Conservation (phyloP, 495 filamentous ascomycete genomes). For the Penicillium silybi region DNA sequence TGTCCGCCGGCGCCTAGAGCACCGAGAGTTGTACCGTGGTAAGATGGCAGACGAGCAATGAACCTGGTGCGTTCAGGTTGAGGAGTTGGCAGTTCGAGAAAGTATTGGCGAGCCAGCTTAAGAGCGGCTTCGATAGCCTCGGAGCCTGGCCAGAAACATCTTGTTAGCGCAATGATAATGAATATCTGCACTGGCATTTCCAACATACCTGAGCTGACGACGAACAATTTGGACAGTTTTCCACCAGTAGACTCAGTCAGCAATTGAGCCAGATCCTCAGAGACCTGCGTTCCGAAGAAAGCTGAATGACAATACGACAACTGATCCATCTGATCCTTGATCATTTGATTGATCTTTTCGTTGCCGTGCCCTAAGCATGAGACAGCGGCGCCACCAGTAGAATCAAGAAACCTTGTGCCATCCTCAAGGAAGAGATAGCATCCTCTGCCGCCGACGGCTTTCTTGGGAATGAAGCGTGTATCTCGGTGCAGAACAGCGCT, state of each 20-base stretch:
- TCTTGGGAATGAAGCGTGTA: slow-evolving; percentile 36
- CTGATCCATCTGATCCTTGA: slow-evolving; percentile 46
- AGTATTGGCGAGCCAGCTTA: slow-evolving; percentile 62
- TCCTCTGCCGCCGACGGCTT: slow-evolving; percentile 41
- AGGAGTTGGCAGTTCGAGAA: slow-evolving; percentile 47
- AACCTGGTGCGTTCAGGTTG: slow-evolving; percentile 52
- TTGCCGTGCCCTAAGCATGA: slow-evolving; percentile 49
- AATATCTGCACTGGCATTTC: background rate
- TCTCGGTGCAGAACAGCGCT: slow-evolving; percentile 44
- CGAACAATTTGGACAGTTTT: slow-evolving; percentile 42
- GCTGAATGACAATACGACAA: slow-evolving; percentile 53
- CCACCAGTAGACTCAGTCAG: slow-evolving; percentile 45
- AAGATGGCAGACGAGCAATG: slow-evolving; percentile 66
- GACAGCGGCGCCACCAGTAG: slow-evolving; percentile 50
- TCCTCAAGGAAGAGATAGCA: slow-evolving; percentile 50
- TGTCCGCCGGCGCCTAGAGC: slow-evolving; percentile 63
- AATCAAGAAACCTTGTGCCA: slow-evolving; percentile 62
- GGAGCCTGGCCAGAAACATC: slow-evolving; percentile 44
- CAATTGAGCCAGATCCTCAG: slow-evolving; percentile 42
- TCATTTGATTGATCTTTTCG: slow-evolving; percentile 38
- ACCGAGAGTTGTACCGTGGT: slow-evolving; percentile 72
- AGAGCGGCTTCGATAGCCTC: slow-evolving; percentile 69
- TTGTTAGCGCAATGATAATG: background rate
- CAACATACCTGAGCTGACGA: slow-evolving; percentile 55
- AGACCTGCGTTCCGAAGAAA: slow-evolving; percentile 45